Base-by-base conservation (phyloP, 768 basidiomycete species). In the Psilocybe azurescens region DNA sequence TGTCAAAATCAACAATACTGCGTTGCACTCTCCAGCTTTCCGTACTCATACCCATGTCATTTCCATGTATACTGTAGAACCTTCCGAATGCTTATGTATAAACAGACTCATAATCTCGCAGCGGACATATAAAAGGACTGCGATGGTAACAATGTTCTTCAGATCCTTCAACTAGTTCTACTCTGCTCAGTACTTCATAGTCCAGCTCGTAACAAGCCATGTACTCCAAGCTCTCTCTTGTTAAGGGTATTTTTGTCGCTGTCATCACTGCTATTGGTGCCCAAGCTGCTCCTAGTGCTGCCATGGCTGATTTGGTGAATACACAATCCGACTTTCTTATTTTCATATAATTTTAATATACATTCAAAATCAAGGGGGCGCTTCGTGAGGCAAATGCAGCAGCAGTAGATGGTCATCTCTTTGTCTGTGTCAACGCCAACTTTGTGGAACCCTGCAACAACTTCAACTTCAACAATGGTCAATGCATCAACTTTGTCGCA, bases 141-240 rank as follows among this genome's bases (percentile, higher is more conserved):
- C 3, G 2, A 9, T 3, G 5, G 9, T 18, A 28, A 18, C 11
- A 28, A 10, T 10, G 47, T 14, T 48, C 10, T 16, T 48, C 7
- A 48, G 47, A 48, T 48, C 47, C 47, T 24, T 48, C 47, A 48
- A 48, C 9, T 48, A 3, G 14, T 48, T 48, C 47, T 48, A 48
- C 47, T 48, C 16, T 49, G 28, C 48, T 33, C 62, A 53, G 53
- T 47, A 59, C 62, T 5, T 47, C 53, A 20, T 48, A 56, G 10
- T 20, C 4, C 41, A 20, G 24, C 13, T 10, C n/a, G n/a, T 56
- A 8, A 4, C 20, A 6, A 14, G 41, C 29, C 20, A 48, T 32
- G 24, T 53, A 29, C 18, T 53, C 52, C 7, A 32, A 53, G 52
- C 2, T n/a, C 52, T 5, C 7, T 14, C 38, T 33, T 14, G 16